Evolutionary conservation across 768 basidiomycete species (phyloP).

Genomic region (Myochromella boudieri): DNA sequence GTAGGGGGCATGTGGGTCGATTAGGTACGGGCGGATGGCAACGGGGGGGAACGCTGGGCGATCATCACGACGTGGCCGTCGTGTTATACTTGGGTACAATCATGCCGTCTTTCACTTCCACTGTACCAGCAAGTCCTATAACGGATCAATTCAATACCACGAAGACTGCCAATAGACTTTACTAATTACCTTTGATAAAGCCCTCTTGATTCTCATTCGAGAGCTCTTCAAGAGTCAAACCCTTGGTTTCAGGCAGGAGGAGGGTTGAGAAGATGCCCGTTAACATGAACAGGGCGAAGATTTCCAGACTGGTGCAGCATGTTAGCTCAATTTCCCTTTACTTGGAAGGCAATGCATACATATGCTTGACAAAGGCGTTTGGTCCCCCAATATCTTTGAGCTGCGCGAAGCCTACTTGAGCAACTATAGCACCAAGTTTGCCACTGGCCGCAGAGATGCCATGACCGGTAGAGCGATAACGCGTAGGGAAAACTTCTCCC

Average conservation of each 20-base stretch:
- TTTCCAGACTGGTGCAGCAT: conserved; percentile 51
- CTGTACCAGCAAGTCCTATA: conserved; percentile 1
- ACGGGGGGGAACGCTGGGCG: no score
- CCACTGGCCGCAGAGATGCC: conserved; percentile 84
- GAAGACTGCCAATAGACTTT: not conserved
- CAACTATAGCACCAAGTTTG: conserved; percentile 80
- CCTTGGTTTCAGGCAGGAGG: conserved; percentile 79
- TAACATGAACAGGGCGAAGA: conserved; percentile 86
- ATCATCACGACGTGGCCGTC: no score
- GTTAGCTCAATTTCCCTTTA: conserved; percentile 4
- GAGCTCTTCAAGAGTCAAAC: conserved; percentile 62
- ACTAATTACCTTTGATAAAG: conserved; percentile 44
- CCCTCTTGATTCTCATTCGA: conserved; percentile 69
- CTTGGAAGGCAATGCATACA: conserved; percentile 44
- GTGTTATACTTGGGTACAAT: not conserved
- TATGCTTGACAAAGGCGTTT: conserved; percentile 61
- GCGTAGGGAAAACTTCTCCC: conserved; percentile 85
- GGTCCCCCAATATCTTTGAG: conserved; percentile 69
- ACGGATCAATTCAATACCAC: not conserved
- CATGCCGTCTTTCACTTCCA: not conserved
- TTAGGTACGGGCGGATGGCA: no score
- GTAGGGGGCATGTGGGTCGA: no score
- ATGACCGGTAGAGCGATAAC: conserved; percentile 83
- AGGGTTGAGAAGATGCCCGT: conserved; percentile 82
- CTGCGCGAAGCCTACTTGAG: conserved; percentile 74